Evolutionary conservation across 2,329 filamentous ascomycete genomes (phyloP).

Genomic region (Botrytis hyacinthi): DNA sequence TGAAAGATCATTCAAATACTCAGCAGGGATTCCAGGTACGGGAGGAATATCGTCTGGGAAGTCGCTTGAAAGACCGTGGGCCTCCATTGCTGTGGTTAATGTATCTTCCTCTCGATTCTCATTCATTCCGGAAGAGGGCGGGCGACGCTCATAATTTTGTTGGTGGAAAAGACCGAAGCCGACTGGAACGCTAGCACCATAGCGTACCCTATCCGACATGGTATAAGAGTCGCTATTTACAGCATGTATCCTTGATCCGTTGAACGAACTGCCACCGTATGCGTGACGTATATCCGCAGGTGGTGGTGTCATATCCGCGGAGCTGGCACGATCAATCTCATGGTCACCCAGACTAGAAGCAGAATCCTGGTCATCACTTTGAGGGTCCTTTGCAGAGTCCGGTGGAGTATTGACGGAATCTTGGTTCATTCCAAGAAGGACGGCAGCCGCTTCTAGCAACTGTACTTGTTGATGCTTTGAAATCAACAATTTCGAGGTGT

Average conservation of each 20-base stretch:
- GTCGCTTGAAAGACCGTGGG: slow-evolving; percentile 81
- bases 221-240: slow-evolving; percentile 78
- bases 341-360: slow-evolving; percentile 76
- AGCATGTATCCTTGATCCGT: slow-evolving; percentile 56
- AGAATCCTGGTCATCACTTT: slow-evolving; percentile 76
- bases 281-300: slow-evolving; percentile 59
- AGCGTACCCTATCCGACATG: slow-evolving; percentile 47
- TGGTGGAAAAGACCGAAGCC: slow-evolving; percentile 57
- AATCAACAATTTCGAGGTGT: slow-evolving; percentile 95
- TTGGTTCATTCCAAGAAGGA: slow-evolving; percentile 85
- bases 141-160: slow-evolving; percentile 72
- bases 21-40: slow-evolving; percentile 80
- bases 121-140: slow-evolving; percentile 75
- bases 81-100: slow-evolving; percentile 74
- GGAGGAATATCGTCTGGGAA: slow-evolving; percentile 79
- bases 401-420: slow-evolving; percentile 57
- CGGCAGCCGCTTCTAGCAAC: slow-evolving; percentile 93
- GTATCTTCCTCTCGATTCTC: slow-evolving; percentile 78
- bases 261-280: slow-evolving; percentile 42
- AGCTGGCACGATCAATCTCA: slow-evolving; percentile 70
- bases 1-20: slow-evolving; percentile 65
- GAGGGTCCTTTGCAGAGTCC: slow-evolving; percentile 63
- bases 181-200: slow-evolving; percentile 52
- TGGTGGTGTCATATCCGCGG: slow-evolving; percentile 88
- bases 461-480: slow-evolving; percentile 99